A percentile compares a stretch with the other conserved stretches of the same genome.
These are phyloP conservation scores for Saccharum officinarum DNA, from an alignment of 176 grass and related monocot species.

Conservation along the genomic window DNA sequence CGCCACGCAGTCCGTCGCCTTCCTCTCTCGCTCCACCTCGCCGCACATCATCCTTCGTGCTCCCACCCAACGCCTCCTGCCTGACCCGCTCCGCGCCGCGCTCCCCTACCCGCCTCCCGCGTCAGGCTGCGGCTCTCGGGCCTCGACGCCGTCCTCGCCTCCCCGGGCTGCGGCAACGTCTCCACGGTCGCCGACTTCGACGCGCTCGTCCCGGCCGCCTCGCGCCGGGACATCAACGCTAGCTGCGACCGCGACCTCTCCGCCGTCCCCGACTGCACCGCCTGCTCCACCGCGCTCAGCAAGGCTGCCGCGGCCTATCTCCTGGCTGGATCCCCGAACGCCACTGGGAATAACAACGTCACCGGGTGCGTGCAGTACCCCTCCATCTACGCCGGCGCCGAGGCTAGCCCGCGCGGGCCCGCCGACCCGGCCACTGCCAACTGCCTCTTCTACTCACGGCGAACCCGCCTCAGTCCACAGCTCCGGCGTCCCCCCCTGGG, in stretches of 20 bases:
- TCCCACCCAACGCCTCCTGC: slow-evolving; percentile 34
- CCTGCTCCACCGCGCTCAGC: slow-evolving; percentile 64
- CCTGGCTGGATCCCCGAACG: slow-evolving; percentile 9
- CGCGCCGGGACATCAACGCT: slow-evolving; percentile 48
- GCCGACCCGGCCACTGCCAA: slow-evolving; percentile 45
- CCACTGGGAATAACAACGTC: slow-evolving; percentile 50
- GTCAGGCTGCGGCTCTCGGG: slow-evolving; percentile 48
- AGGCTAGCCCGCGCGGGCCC: slow-evolving; percentile 48
- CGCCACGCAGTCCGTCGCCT: slow-evolving; percentile 34
- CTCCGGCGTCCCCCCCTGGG: slow-evolving; percentile 25
- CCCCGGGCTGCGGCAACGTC: slow-evolving; percentile 67
- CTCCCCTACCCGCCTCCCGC: slow-evolving; percentile 45
- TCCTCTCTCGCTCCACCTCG: slow-evolving; percentile 62
- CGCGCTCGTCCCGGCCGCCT: slow-evolving; percentile 32
- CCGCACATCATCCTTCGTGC: slow-evolving; percentile 47
- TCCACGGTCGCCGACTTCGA: slow-evolving; percentile 57
- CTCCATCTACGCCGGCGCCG: slow-evolving; percentile 71
- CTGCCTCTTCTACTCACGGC: slow-evolving; percentile 67
- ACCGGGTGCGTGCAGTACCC: slow-evolving; percentile 66
- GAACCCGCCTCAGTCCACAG: background rate
- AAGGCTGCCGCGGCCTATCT: slow-evolving; percentile 63
- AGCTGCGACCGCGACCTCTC: slow-evolving; percentile 62
- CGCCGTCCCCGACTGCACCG: slow-evolving; percentile 55
- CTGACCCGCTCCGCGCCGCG: slow-evolving; percentile 30
- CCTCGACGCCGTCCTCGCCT: slow-evolving; percentile 42